phyloP scores from a whole-genome alignment of 768 basidiomycete species.

The Suillus variegatus region DNA sequence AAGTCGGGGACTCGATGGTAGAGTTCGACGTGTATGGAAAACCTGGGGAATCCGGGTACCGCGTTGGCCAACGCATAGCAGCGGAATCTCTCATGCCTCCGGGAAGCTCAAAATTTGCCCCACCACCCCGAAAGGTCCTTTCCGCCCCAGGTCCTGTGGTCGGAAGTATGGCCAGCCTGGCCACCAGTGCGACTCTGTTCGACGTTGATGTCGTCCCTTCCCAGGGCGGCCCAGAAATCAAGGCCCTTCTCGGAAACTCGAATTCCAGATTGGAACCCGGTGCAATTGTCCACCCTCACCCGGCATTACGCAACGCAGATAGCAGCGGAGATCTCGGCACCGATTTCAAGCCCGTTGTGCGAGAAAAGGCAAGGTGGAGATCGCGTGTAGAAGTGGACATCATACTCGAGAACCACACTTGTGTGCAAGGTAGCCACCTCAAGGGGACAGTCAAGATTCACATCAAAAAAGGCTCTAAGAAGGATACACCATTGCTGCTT shows the following conservation, averaged over 20 bases:
- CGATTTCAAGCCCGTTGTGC: constrained; percentile 35
- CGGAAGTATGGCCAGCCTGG: constrained; percentile 26
- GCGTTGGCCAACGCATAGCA: constrained; percentile 41
- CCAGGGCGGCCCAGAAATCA: constrained; percentile 57
- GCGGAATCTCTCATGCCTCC: constrained; percentile 33
- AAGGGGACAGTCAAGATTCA: constrained; percentile 69
- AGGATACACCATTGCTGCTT: constrained; percentile 60
- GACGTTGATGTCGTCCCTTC: constrained; percentile 49
- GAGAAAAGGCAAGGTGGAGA: constrained; percentile 73
- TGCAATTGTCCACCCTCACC: constrained; percentile 43
- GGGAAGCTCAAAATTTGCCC: constrained; percentile 19
- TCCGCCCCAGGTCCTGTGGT: not conserved
- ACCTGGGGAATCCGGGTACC: constrained; percentile 38
- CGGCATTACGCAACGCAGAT: constrained; percentile 11
- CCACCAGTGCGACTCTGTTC: constrained; percentile 55
- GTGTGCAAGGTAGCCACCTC: constrained; percentile 78
- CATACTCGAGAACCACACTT: constrained; percentile 68
- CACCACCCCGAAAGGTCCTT: constrained; percentile 8
- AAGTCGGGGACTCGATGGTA: constrained; percentile 49
- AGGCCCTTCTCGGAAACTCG: constrained; percentile 62
- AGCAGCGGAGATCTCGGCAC: constrained; percentile 13
- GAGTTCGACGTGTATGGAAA: constrained; percentile 39
- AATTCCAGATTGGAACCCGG: constrained; percentile 56
- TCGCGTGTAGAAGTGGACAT: constrained; percentile 85
- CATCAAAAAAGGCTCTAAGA: constrained; percentile 56